Evolutionary conservation across 1,284 basidiomycete genomes (phyloP).

Genomic region (Tilletia indica): DNA sequence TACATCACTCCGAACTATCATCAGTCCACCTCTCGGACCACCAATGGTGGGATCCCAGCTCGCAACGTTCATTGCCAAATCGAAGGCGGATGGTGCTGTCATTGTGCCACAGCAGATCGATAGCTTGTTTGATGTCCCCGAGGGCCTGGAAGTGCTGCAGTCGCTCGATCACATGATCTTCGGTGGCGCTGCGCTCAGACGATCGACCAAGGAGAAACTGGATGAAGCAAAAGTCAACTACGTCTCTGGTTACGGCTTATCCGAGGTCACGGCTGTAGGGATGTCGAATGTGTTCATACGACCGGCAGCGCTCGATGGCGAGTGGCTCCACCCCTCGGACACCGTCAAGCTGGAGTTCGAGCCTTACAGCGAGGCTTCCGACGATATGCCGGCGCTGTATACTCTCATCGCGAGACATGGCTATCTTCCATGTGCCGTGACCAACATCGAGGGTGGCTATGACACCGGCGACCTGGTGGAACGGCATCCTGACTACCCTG

Average conservation of each 20-base stretch:
- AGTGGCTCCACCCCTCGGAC: background rate
- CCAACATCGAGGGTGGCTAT: conserved; percentile 11
- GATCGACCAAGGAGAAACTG: background rate
- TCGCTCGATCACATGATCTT: background rate
- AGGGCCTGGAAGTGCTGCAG: background rate
- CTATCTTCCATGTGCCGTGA: background rate
- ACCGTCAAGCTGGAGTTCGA: background rate
- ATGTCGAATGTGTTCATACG: background rate
- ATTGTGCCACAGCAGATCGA: conserved; percentile 16
- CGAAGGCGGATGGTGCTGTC: background rate
- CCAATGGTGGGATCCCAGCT: background rate
- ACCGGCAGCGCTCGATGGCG: background rate
- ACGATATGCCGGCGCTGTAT: background rate
- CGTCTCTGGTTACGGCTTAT: background rate
- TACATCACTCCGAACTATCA: background rate
- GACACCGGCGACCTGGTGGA: conserved; percentile 6
- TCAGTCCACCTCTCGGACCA: background rate
- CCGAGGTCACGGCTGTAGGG: background rate
- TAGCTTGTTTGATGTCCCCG: background rate
- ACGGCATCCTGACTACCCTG: background rate
- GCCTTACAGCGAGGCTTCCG: background rate
- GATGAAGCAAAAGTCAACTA: background rate
- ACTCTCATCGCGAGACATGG: background rate
- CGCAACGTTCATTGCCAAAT: background rate
- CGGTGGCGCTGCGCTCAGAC: background rate